A percentile compares a stretch with the other conserved stretches of the same genome.
These are phyloP conservation scores for Candida morakotiae DNA, from an alignment of 805 yeast species.

Conservation along the genomic window DNA sequence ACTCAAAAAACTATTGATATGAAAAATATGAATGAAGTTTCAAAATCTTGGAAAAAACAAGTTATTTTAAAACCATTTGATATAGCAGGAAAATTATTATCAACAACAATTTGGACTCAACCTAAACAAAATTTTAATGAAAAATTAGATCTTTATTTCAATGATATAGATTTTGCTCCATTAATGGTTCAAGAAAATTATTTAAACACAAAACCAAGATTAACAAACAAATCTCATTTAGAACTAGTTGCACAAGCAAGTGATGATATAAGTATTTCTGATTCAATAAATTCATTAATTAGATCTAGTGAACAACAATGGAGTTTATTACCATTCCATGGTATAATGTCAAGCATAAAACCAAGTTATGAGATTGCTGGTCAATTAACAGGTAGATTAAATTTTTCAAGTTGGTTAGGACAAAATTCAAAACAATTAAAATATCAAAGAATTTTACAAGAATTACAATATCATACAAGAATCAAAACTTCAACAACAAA, in stretches of 20 bases:
- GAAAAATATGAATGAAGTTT: slow-evolving; percentile 58
- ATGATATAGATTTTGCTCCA: slow-evolving; percentile 92
- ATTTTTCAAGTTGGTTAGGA: slow-evolving; percentile 85
- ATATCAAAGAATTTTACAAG: slow-evolving; percentile 74
- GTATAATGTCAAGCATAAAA: slow-evolving; percentile 74
- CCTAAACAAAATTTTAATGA: slow-evolving; percentile 60
- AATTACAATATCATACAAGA: slow-evolving; percentile 82
- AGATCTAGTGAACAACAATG: slow-evolving; percentile 92
- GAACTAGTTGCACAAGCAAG: slow-evolving; percentile 74
- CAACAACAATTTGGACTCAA: slow-evolving; percentile 50
- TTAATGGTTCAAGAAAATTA: slow-evolving; percentile 96
- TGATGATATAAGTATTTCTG: slow-evolving; percentile 80
- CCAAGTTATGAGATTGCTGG: slow-evolving; percentile 81
- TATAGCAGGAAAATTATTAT: slow-evolving; percentile 64
- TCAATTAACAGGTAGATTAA: slow-evolving; percentile 59
- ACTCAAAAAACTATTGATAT: slow-evolving; percentile 63
- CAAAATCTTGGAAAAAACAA: slow-evolving; percentile 82
- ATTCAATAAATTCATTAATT: slow-evolving; percentile 73
- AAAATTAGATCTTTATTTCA: slow-evolving; percentile 84
- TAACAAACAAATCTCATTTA: slow-evolving; percentile 42
- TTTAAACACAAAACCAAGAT: slow-evolving; percentile 57
- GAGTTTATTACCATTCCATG: slow-evolving; percentile 91
- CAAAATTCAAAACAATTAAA: slow-evolving; percentile 83
- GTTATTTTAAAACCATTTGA: slow-evolving; percentile 91
- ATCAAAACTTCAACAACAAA: slow-evolving; percentile 75